Conservation (phyloP, 768 basidiomycete species). For the Mycena leptocephala region DNA sequence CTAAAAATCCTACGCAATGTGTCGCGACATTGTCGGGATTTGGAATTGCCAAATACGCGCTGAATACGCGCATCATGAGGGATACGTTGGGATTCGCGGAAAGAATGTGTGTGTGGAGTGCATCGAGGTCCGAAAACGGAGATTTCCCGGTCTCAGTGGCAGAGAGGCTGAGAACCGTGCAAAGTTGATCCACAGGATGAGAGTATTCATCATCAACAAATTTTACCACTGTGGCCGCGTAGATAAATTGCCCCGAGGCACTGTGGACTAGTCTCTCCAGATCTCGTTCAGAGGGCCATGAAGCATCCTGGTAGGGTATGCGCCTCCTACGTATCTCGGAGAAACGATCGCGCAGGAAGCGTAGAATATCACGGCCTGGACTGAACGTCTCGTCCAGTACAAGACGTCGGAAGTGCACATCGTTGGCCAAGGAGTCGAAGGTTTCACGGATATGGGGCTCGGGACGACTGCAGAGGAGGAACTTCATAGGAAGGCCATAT, state of each 20-base stretch:
- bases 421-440: neutral
- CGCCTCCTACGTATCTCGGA: neutral
- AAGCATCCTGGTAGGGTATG: neutral
- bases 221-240: slow-evolving; percentile 44
- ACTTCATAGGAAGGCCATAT: neutral
- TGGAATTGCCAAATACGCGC: too few species aligned
- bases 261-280: slow-evolving; percentile 32
- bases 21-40: too few species aligned
- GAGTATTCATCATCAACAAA: slow-evolving; percentile 38
- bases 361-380: neutral
- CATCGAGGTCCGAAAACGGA: slow-evolving; percentile 29
- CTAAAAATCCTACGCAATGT: too few species aligned
- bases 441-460: slow-evolving; percentile 6
- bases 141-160: neutral
- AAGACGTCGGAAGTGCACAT: neutral
- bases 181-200: slow-evolving; percentile 15
- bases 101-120: slow-evolving; percentile 36
- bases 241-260: slow-evolving; percentile 44
- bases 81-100: too few species aligned
- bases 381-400: neutral
- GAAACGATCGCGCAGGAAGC: slow-evolving; percentile 3
- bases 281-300: slow-evolving; percentile 27
- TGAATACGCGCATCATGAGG: too few species aligned
- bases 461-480: slow-evolving; percentile 5
- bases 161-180: slow-evolving; percentile 2